Base-by-base conservation (phyloP, 2,329 filamentous ascomycete species). In the Epichloe gansuensis region DNA sequence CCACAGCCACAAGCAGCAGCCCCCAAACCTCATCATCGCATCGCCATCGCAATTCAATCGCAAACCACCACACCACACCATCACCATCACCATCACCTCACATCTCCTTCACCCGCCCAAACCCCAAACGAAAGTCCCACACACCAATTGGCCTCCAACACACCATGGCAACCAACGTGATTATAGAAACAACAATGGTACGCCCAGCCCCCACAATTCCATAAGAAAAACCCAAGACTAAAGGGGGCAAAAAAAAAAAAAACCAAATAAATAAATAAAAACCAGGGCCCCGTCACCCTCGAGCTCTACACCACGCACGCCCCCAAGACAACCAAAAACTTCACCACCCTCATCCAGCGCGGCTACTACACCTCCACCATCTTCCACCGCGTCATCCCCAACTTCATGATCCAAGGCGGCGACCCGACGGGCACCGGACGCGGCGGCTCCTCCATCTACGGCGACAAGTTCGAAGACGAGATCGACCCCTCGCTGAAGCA, bases 341-440 rank as follows among this genome's bases (percentile, higher is more conserved):
- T 97, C 72, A 67, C 77, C 28, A 87, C 86, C 4, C 87, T 97
- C 50, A 82, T 83, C 21, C 74, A 79, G 56, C 80, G 90, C 60
- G 88, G 88, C 60, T 97, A 96, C 80, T 98, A 95, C 79, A 81
- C 93, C 72, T 75, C 72, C 65, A 81, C 87, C 55, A 73, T 91
- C 64, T 91, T 97, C 77, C 93, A 97, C 75, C 90, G 93, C 67
- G 84, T 97, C 61, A 97, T 98, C 64, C 83, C 88, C 50, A 82
- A 88, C 70, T 98, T 98, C 75, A 97, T 98, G 91, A 78, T 95
- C 54, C 91, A 97, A 73, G 88, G 86, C 56, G 91, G 91, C 54
- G 93, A 98, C 68, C 91, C 91, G 1, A 95, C 91, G 0, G 91
- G 91, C 55, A 96, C 90, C 1, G 93, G 93, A 50, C 83, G 90